These are phyloP conservation scores for Globisporangium iwayamae DNA, from an alignment of 352 stramenopile genomes.

Conservation along the genomic window DNA sequence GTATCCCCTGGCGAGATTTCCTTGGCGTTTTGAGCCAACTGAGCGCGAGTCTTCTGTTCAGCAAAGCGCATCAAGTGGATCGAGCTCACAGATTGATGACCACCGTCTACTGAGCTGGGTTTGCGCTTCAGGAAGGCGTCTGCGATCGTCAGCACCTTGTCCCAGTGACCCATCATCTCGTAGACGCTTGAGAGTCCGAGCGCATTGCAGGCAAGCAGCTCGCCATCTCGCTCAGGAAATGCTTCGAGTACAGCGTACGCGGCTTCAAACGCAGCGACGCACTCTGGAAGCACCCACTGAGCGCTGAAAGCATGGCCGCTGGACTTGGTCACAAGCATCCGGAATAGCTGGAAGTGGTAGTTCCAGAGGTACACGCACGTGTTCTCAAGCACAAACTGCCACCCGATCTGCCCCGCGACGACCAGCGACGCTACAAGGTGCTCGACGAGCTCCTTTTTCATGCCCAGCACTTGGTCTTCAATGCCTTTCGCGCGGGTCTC, in stretches of 20 bases:
- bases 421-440: conserved; percentile 33
- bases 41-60: conserved; percentile 57
- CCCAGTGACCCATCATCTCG: conserved; percentile 38
- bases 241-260: conserved; percentile 44
- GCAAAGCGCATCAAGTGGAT: conserved; percentile 60
- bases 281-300: conserved; percentile 55
- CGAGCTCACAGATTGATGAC: neutral
- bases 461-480: conserved; percentile 19
- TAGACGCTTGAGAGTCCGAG: conserved; percentile 54
- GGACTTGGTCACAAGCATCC: conserved; percentile 18
- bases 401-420: conserved; percentile 42
- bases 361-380: conserved; percentile 89
- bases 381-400: conserved; percentile 74
- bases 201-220: conserved; percentile 46
- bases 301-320: conserved; percentile 17
- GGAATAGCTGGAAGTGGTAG: conserved; percentile 87
- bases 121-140: conserved; percentile 65
- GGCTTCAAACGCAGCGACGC: conserved; percentile 55
- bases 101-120: neutral
- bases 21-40: conserved; percentile 70
- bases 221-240: conserved; percentile 25
- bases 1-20: conserved; percentile 48
- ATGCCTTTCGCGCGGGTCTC: conserved; percentile 3
- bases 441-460: conserved; percentile 50
- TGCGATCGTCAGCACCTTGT: conserved; percentile 44